Evolutionary conservation across 164 flowering plant species (phyloP).

Genomic region (Sextonia rubra): DNA sequence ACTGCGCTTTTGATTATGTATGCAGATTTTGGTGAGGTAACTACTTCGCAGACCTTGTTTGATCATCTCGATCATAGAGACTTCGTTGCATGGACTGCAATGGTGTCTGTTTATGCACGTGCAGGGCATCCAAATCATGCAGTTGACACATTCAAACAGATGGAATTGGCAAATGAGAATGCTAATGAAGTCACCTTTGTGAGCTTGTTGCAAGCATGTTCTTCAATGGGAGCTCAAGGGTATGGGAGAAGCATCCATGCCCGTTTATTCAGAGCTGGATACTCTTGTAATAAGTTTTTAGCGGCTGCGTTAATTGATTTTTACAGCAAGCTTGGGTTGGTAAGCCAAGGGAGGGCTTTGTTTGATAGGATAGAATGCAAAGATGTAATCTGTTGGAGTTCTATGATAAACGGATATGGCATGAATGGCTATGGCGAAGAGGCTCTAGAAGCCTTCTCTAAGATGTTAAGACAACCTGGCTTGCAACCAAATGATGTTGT

Average conservation of each 20-base stretch:
- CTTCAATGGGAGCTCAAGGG: slow-evolving; percentile 31
- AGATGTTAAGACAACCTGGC: slow-evolving; percentile 41
- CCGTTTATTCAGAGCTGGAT: slow-evolving; percentile 34
- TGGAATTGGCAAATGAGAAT: slow-evolving; percentile 37
- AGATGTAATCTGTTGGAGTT: slow-evolving; percentile 64
- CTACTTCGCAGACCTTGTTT: slow-evolving; percentile 29
- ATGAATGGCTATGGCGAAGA: slow-evolving; percentile 53
- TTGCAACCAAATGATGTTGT: slow-evolving; percentile 46
- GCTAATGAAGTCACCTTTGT: slow-evolving; percentile 51
- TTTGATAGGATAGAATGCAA: slow-evolving; percentile 36
- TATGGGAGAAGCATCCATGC: slow-evolving; percentile 50
- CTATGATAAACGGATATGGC: slow-evolving; percentile 63
- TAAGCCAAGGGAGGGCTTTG: slow-evolving; percentile 35
- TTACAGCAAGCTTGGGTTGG: slow-evolving; percentile 54
- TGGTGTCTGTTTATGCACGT: slow-evolving; percentile 41
- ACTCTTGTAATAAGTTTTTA: slow-evolving; percentile 36
- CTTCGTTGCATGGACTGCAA: slow-evolving; percentile 57
- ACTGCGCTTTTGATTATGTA: slow-evolving; percentile 51
- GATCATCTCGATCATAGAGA: slow-evolving; percentile 38
- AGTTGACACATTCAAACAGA: slow-evolving; percentile 29
- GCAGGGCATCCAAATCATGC: slow-evolving; percentile 34
- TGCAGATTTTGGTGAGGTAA: slow-evolving; percentile 40
- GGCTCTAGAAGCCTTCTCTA: slow-evolving; percentile 45
- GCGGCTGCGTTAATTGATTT: slow-evolving; percentile 51
- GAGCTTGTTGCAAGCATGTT: slow-evolving; percentile 50